Conservation (phyloP, 345 rosid species). For the Dimocarpus longan region DNA sequence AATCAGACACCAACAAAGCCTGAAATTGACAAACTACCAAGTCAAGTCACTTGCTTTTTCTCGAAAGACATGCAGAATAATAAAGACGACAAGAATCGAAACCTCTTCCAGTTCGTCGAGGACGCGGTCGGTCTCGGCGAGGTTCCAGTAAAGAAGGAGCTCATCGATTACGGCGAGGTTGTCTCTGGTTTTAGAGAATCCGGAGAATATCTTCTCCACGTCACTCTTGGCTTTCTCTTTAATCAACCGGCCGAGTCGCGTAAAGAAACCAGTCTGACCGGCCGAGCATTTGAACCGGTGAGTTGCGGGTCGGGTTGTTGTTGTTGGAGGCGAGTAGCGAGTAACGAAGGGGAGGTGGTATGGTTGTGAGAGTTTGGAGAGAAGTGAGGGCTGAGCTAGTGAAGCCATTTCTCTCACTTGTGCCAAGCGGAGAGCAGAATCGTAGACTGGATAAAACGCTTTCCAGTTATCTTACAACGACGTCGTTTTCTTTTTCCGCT, state of each 20-base stretch:
- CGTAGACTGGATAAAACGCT: not conserved
- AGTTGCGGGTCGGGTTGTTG: slow-evolving; percentile 16
- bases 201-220: slow-evolving; percentile 87
- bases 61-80: not conserved
- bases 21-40: slow-evolving; percentile 25
- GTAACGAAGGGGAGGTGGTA: slow-evolving; percentile 22
- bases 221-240: slow-evolving; percentile 94
- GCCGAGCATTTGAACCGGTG: slow-evolving; percentile 61
- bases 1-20: slow-evolving; percentile 90
- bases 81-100: not conserved
- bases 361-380: slow-evolving; percentile 36
- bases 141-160: slow-evolving; percentile 94
- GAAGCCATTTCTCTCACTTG: slow-evolving; percentile 45
- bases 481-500: not conserved
- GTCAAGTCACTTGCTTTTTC: not conserved
- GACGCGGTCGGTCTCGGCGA: slow-evolving; percentile 85
- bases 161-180: slow-evolving; percentile 92
- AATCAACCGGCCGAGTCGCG: slow-evolving; percentile 79
- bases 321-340: slow-evolving; percentile 17
- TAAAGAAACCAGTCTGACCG: slow-evolving; percentile 87
- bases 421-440: not conserved
- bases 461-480: not conserved
- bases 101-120: slow-evolving; percentile 98
- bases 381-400: slow-evolving; percentile 54
- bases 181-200: slow-evolving; percentile 91